Percentiles rank a stretch among this genome's conserved stretches.
phyloP scores from a whole-genome alignment of 2,329 filamentous ascomycete genomes.

The Pseudofabraea citricarpa region DNA sequence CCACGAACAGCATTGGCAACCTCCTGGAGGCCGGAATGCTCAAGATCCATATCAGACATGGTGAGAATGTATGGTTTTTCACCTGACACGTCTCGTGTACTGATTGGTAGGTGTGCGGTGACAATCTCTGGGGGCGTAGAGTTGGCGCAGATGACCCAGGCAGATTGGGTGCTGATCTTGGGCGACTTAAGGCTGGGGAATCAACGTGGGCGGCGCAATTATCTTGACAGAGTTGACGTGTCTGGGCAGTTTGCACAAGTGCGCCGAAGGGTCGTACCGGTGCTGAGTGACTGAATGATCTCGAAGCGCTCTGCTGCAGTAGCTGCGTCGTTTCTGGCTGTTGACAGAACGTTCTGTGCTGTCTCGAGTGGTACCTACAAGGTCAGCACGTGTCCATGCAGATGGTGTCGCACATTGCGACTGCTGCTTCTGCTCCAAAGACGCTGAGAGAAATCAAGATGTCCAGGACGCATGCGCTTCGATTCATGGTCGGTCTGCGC shows the following conservation, averaged over 20 bases:
- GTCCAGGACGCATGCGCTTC: slow-evolving; percentile 9
- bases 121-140: slow-evolving; percentile 9
- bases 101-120: slow-evolving; percentile 21
- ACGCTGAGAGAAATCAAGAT: slow-evolving; percentile 21
- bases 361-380: slow-evolving; percentile 24
- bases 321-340: slow-evolving; percentile 16
- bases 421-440: too few species aligned
- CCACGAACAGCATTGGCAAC: slow-evolving; percentile 31
- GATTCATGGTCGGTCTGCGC: background rate
- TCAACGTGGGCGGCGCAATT: too few species aligned
- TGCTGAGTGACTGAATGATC: slow-evolving; percentile 20
- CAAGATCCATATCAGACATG: slow-evolving; percentile 30
- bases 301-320: slow-evolving; percentile 29
- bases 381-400: slow-evolving; percentile 31
- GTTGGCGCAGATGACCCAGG: slow-evolving; percentile 27
- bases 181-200: too few species aligned
- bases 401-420: slow-evolving; percentile 23
- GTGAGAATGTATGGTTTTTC: slow-evolving; percentile 12
- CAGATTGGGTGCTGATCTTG: slow-evolving; percentile 25
- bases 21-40: slow-evolving; percentile 29
- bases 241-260: slow-evolving; percentile 27
- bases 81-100: slow-evolving; percentile 19
- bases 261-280: slow-evolving; percentile 20
- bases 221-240: slow-evolving; percentile 26
- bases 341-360: slow-evolving; percentile 26